These are phyloP conservation scores for Fusarium equiseti DNA, from an alignment of 2,329 filamentous ascomycete species.

Conservation along the genomic window DNA sequence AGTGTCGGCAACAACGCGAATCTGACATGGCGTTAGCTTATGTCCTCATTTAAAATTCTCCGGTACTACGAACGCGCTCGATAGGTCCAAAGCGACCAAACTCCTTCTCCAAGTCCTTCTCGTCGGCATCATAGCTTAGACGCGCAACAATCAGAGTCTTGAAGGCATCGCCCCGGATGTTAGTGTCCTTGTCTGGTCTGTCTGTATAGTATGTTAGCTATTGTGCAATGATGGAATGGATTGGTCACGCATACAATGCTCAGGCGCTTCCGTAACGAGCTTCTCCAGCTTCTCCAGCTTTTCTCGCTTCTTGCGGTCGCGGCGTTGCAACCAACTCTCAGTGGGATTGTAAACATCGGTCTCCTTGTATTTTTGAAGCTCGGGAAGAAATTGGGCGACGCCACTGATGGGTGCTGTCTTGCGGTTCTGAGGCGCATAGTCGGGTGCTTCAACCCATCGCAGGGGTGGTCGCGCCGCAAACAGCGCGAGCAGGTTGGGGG, in stretches of 20 bases:
- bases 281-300: conserved; percentile 77
- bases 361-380: conserved; percentile 81
- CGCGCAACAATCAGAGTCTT: conserved; percentile 94
- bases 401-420: conserved; percentile 79
- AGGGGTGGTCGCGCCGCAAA: conserved; percentile 95
- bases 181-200: conserved; percentile 85
- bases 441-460: conserved; percentile 86
- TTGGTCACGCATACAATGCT: conserved; percentile 65
- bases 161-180: conserved; percentile 92
- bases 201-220: conserved; percentile 62
- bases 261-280: conserved; percentile 71
- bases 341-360: conserved; percentile 82
- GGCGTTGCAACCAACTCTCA: conserved; percentile 91
- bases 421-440: conserved; percentile 85
- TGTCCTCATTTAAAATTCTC: background rate
- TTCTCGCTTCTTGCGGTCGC: conserved; percentile 85
- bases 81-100: conserved; percentile 95
- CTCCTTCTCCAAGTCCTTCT: conserved; percentile 90
- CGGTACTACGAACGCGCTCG: conserved; percentile 75
- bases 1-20: conserved; percentile 86
- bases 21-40: conserved; percentile 63
- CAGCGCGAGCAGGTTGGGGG: conserved; percentile 89
- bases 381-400: conserved; percentile 79
- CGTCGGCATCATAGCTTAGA: conserved; percentile 88
- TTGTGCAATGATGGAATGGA: background rate